Conservation (phyloP, 2,329 filamentous ascomycete species). For the Cladosporium sphaerospermum region DNA sequence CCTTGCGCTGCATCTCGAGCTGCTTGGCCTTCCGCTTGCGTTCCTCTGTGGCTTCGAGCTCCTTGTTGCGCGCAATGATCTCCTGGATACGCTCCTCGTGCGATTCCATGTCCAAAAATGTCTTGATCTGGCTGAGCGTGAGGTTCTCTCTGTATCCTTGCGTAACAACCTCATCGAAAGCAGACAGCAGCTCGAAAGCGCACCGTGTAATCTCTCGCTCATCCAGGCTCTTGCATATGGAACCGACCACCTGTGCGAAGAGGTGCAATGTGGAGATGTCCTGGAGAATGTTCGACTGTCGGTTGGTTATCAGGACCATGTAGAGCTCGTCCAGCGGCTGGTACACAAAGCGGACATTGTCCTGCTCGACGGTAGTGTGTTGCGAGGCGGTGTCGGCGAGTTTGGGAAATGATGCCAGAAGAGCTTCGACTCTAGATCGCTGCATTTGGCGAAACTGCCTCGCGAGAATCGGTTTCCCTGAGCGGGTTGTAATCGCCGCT, state of each 20-base stretch:
- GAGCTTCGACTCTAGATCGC: conserved; percentile 89
- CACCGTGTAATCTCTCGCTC: conserved; percentile 93
- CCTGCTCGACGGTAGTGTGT: conserved; percentile 97
- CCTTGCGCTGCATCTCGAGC: conserved; percentile 96
- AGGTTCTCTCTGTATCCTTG: conserved; percentile 94
- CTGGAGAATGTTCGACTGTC: conserved; percentile 97
- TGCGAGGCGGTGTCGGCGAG: conserved; percentile 92
- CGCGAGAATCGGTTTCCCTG: conserved; percentile 96
- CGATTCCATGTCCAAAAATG: conserved; percentile 98
- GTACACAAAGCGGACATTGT: conserved; percentile 99
- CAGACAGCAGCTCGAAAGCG: conserved; percentile 91
- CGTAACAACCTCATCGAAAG: conserved; percentile 95
- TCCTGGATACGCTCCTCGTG: conserved; percentile 99
- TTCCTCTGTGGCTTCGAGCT: conserved; percentile 95
- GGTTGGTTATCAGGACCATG: conserved; percentile 99
- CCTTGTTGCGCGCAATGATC: conserved; percentile 95
- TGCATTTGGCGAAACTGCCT: conserved; percentile 98
- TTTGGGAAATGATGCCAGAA: conserved; percentile 96
- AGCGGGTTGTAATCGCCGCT: conserved; percentile 96
- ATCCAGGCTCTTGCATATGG: conserved; percentile 91
- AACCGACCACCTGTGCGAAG: conserved; percentile 94
- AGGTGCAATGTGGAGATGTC: conserved; percentile 98
- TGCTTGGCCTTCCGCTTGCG: conserved; percentile 98
- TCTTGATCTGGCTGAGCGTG: conserved; percentile 95
- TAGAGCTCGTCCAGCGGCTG: conserved; percentile 98